phyloP scores from a whole-genome alignment of 2,329 filamentous ascomycete genomes.

The Lecanicillium sp. region DNA sequence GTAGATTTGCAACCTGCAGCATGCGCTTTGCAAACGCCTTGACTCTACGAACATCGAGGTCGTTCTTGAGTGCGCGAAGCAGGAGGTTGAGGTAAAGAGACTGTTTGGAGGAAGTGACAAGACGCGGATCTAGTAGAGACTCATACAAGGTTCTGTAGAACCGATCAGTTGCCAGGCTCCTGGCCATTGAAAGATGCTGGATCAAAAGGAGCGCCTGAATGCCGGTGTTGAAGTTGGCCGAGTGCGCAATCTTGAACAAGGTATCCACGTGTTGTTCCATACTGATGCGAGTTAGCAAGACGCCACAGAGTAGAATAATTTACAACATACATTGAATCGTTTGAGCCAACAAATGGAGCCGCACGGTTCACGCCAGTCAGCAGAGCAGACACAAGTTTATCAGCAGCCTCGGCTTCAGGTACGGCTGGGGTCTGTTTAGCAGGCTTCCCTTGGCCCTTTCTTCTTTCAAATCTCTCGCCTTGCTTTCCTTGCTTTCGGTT shows the following conservation, averaged over 20 bases:
- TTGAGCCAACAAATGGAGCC: slow-evolving; percentile 81
- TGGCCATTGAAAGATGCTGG: slow-evolving; percentile 77
- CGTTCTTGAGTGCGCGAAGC: slow-evolving; percentile 79
- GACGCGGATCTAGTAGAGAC: slow-evolving; percentile 81
- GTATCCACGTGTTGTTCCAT: slow-evolving; percentile 88
- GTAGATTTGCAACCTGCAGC: slow-evolving; percentile 76
- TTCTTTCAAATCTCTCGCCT: slow-evolving; percentile 15
- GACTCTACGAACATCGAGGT: slow-evolving; percentile 82
- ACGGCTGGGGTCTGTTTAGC: slow-evolving; percentile 29
- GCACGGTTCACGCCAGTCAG: slow-evolving; percentile 93
- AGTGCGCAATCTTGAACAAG: slow-evolving; percentile 92
- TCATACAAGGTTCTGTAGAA: slow-evolving; percentile 97
- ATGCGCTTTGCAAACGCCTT: slow-evolving; percentile 95
- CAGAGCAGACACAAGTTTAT: slow-evolving; percentile 88
- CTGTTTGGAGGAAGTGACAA: slow-evolving; percentile 88
- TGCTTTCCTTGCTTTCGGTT: slow-evolving; percentile 10
- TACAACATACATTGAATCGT: slow-evolving; percentile 58
- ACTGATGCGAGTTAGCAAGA: slow-evolving; percentile 27
- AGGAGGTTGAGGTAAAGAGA: slow-evolving; percentile 89
- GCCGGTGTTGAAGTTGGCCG: slow-evolving; percentile 97
- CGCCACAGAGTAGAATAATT: not conserved
- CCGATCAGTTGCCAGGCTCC: slow-evolving; percentile 75
- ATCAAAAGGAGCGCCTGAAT: slow-evolving; percentile 93
- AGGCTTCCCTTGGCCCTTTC: slow-evolving; percentile 14
- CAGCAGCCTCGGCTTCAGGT: slow-evolving; percentile 59